Base-by-base conservation (phyloP, 257 asterid genomes). In the Jacaranda copaia region DNA sequence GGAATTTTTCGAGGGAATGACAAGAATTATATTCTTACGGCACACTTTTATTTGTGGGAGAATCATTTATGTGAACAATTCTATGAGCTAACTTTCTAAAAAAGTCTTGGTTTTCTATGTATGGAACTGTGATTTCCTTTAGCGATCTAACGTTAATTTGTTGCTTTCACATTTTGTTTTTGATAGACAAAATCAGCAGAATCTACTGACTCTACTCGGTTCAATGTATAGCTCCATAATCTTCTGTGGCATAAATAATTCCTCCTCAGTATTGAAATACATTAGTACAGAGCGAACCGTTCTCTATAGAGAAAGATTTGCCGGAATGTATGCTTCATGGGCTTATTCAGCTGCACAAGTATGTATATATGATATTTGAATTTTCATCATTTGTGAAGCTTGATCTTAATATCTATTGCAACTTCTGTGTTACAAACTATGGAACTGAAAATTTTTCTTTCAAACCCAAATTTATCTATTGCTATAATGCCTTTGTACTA, bases 281-380 rank as follows among this genome's bases (percentile, higher is more conserved):
- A 82, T 86, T 40, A 81, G 72, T 72, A 68, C 83, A 15, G 89
- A 86, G 58, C 73, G 89, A 60, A 32, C 80, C 5, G 89, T 86
- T 20, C 43, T 83, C 46, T 86, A 83, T 43, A 77, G 87, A 40
- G 89, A 86, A 69, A 81, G 83, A 73, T 86, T 81, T 70, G 82
- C 87, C 2, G 89, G 89, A 74, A 86, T 86, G 89, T 86, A 86
- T 39, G 77, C 84, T 74, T 76, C 81, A 5, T 81, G 87, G 89
- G 87, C 85, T 64, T 83, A 83, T 51, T 78, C 87, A 61, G 76
- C 83, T 5, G 87, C 89, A 4, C 87, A 81, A 87, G 89, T 81
- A 81, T 20, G 35, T 7, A 59, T 69, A 9, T 19, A 0, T 35
- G 7, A n/a, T 32, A 20, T 10, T n/a, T n/a, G n/a, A 20, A 45